Percentiles rank a stretch among this genome's conserved stretches.
Evolutionary conservation across 305 asterid genomes (phyloP).

Genomic region (Fraxinus latifolia): DNA sequence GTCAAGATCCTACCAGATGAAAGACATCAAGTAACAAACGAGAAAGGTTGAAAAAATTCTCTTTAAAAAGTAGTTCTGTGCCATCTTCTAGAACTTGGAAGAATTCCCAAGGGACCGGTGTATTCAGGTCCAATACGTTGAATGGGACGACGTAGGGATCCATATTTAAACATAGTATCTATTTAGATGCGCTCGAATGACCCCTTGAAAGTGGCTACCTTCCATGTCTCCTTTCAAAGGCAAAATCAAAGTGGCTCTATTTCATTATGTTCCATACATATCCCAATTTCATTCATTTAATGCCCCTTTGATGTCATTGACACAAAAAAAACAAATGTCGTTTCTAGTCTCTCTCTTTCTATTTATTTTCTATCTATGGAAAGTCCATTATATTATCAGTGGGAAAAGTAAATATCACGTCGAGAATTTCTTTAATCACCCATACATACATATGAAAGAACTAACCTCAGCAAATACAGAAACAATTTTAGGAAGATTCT

Average conservation of each 20-base stretch:
- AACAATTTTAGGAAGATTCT: constrained; percentile 78
- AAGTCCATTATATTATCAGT: not conserved
- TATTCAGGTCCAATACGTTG: not conserved
- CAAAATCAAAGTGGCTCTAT: not conserved
- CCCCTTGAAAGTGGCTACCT: not conserved
- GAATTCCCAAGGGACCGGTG: not conserved
- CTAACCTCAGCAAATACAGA: constrained; percentile 89
- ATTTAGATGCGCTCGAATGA: not conserved
- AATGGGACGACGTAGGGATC: not conserved
- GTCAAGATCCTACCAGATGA: not conserved
- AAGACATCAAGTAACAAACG: not conserved
- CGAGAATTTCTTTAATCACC: not conserved
- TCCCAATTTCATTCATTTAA: not conserved
- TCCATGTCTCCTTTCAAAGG: not conserved
- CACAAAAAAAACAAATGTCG: too few species aligned
- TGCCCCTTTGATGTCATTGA: too few species aligned
- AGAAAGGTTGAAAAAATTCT: not conserved
- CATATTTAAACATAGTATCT: not conserved
- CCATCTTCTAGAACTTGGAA: not conserved
- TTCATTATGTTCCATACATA: not conserved
- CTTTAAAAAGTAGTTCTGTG: not conserved
- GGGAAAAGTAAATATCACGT: not conserved
- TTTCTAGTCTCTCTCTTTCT: too few species aligned
- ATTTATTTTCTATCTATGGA: too few species aligned
- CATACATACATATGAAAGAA: not conserved